Evolutionary conservation across 2,329 filamentous ascomycete genomes (phyloP), one percentile per base, ranked within the genome.

Genomic region (Claviceps fusiformis): DNA sequence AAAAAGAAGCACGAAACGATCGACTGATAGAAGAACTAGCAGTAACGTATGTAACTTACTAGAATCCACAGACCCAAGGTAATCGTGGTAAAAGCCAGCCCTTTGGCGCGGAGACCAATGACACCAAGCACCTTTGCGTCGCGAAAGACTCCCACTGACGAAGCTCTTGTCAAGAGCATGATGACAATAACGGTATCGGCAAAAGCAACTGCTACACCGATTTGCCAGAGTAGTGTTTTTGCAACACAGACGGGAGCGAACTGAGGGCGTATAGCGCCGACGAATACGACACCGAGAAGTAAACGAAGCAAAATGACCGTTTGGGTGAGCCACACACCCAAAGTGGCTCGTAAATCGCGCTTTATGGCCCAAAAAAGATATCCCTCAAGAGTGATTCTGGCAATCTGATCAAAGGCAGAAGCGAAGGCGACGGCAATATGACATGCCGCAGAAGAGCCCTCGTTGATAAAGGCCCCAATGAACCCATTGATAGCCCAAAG

Each of bases 401-500:
- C 75, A 29, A 82, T 62, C 63, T 83, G 80, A 59, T 83, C 80
- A 64, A 82, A 80, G 29, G 74, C 60, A 9, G 77, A 72, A 50
- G 75, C 73, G 60, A 82, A 75, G 39, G 74, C 69, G 48, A 80
- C 69, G 55, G 73, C 71, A 54, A 77, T 64, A 63, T 81, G 78
- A 62, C 80, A 83, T 13, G 70, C 68, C 17, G 70, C 65, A 19
- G 67, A 57, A 37, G 73, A 72, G 37, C 64, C 65, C 39, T 71
- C 63, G 58, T 74, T 67, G 64, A 80, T 70, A 54, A 78, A 63
- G 29, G 75, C 75, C 33, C 76, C 67, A 54, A 76, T 66, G 58
- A 82, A 82, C 55, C 73, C 73, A 58, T 72, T 64, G 45, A 76
- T 67, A 50, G 78, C 77, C 80, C 80, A 83, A 51, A 79, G 68